Evolutionary conservation across 2,329 filamentous ascomycete genomes (phyloP).

Genomic region (Pyrenophora seminiperda): DNA sequence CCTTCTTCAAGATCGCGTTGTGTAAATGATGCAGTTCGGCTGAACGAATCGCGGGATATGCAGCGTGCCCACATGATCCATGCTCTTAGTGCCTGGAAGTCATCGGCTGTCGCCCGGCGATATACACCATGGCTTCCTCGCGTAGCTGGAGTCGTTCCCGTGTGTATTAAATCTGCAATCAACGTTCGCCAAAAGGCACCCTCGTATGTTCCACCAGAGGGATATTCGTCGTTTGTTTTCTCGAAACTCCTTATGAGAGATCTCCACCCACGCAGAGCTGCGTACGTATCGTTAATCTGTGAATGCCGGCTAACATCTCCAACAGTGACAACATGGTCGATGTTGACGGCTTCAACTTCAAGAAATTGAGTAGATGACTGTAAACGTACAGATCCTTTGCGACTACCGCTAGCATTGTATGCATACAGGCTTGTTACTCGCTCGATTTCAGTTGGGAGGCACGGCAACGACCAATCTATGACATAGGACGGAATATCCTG

Average conservation of each 20-base stretch:
- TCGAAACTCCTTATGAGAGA: constrained; percentile 6
- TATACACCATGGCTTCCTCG: constrained; percentile 6
- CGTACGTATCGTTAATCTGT: constrained; percentile 25
- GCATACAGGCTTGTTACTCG: constrained; percentile 20
- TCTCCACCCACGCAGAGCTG: constrained; percentile 22
- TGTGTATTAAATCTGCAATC: constrained; percentile 18
- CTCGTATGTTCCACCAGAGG: constrained; percentile 17
- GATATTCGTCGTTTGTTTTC: constrained; percentile 5
- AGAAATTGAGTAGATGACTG: constrained; percentile 4
- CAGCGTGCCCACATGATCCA: constrained; percentile 31
- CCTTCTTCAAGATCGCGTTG: constrained; percentile 21
- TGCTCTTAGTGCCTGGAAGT: constrained; percentile 18
- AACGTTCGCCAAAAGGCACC: constrained; percentile 27
- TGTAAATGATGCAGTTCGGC: constrained; percentile 19
- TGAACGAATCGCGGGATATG: constrained; percentile 25
- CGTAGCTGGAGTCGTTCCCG: neutral
- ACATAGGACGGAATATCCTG: constrained; percentile 25
- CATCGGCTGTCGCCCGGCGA: constrained; percentile 15
- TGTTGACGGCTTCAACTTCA: constrained; percentile 14
- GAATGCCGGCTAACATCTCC: constrained; percentile 25
- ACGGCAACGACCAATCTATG: constrained; percentile 30
- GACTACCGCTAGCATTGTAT: constrained; percentile 19
- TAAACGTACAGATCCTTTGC: constrained; percentile 4
- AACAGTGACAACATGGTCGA: constrained; percentile 15
- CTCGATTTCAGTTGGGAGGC: constrained; percentile 19